Percentiles rank a stretch among this genome's conserved stretches.
Conservation (phyloP, 1,284 basidiomycete genomes). For the Ceratobasidium theobromae region DNA sequence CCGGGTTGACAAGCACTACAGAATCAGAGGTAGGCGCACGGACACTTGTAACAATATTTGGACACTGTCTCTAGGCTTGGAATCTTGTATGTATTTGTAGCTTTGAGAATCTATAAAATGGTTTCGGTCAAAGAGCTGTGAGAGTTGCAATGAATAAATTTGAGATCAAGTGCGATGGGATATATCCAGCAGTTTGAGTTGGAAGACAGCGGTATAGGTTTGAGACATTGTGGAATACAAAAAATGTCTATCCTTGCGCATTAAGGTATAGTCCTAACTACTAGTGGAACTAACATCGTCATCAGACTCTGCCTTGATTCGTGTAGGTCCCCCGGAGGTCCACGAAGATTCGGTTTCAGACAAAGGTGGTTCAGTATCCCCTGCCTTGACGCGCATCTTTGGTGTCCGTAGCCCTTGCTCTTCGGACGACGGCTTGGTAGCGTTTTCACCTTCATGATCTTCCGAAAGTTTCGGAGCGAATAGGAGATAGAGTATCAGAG, state of each 20-base stretch:
- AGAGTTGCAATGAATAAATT: too few relatives aligned
- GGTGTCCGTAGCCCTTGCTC: background rate
- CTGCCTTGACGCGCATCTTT: slow-evolving; percentile 2
- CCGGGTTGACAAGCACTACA: too few relatives aligned
- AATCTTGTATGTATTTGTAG: too few relatives aligned
- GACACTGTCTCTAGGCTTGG: too few relatives aligned
- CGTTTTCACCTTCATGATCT: background rate
- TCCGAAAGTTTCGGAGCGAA: slow-evolving; percentile 22
- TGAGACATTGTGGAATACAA: too few relatives aligned
- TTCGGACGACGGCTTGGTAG: background rate
- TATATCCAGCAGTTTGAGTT: too few relatives aligned
- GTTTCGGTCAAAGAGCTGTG: too few relatives aligned
- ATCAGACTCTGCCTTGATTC: slow-evolving; percentile 5
- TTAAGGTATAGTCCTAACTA: background rate
- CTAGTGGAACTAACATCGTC: slow-evolving; percentile 14
- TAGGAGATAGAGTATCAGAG: slow-evolving; percentile 9
- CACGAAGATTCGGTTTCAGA: slow-evolving; percentile 25
- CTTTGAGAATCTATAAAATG: too few relatives aligned
- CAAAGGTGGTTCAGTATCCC: background rate
- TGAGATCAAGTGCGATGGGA: too few relatives aligned
- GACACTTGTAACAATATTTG: too few relatives aligned
- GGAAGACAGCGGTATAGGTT: too few relatives aligned
- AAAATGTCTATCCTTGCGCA: background rate
- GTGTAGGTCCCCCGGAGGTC: slow-evolving; percentile 12
- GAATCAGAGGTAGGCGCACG: too few relatives aligned